Base-by-base conservation (phyloP, 768 basidiomycete genomes). In the Filobasidium wieringae region DNA sequence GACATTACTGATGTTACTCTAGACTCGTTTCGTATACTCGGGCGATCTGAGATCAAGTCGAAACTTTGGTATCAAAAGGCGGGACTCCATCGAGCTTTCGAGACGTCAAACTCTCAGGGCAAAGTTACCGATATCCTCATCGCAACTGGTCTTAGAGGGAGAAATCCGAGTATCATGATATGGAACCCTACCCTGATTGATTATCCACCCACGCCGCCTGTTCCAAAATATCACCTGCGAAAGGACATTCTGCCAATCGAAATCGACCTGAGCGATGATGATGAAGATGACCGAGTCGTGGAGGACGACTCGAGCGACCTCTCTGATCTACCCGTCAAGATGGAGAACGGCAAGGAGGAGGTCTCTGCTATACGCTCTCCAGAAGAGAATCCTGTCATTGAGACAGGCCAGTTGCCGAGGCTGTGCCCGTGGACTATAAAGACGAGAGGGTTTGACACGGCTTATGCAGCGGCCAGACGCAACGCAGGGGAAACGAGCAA, bases 21-120 rank as follows among this genome's bases (percentile, higher is more conserved):
- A 51, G 55, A 53, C 34, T 53, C 58, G 17, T 59, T 59, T 36
- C 36, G 52, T 4, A 31, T 53, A n/a, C 2, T 59, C 11, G 39
- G 30, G 7, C 19, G 33, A 30, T 45, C 32, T 31, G 22, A 26
- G 2, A 29, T 45, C 6, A 15, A 41, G 22, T 24, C 14, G 6
- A 7, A 51, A 7, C 30, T 31, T 6, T 61, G 59, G 59, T 61
- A 57, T 27, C 43, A 45, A 14, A 32, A 50, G 26, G 49, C 57
- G 37, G 55, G 59, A 11, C 3, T 57, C 2, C 59, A 57, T 43
- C 37, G 40, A 29, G 12, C 19, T 1, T 61, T 24, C 55, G 30
- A 45, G 43, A 22, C 14, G 7, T 11, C 24, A 4, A 22, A 17
- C 4, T 27, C 14, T 2, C 29, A 47, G 7, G 43, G 43, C 29